phyloP scores from a whole-genome alignment of 805 yeast genomes.

The Tetrapisispora fleetii region DNA sequence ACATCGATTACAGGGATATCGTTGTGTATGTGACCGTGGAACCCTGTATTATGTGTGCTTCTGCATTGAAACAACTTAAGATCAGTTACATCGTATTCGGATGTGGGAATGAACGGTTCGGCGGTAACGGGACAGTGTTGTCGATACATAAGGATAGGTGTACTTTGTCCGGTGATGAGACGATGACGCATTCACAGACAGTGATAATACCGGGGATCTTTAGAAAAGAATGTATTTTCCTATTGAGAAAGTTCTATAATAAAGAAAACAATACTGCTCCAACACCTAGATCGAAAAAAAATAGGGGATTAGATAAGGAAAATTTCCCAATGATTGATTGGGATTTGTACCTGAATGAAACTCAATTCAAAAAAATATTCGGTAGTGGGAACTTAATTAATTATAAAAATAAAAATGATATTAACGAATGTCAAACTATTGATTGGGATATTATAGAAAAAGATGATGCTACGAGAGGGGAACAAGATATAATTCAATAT shows the following conservation, averaged over 20 bases:
- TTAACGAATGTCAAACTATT: slow-evolving; percentile 7
- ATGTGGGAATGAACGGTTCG: slow-evolving; percentile 90
- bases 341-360: slow-evolving; percentile 39
- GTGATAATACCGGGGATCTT: slow-evolving; percentile 65
- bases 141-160: slow-evolving; percentile 41
- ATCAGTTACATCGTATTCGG: slow-evolving; percentile 74
- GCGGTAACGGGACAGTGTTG: slow-evolving; percentile 89
- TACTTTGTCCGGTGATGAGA: slow-evolving; percentile 6
- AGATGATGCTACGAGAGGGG: slow-evolving; percentile 9
- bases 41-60: slow-evolving; percentile 97
- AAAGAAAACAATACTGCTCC: slow-evolving; percentile 85
- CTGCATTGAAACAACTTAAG: slow-evolving; percentile 74
- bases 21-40: slow-evolving; percentile 89
- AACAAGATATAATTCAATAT: slow-evolving; percentile 1
- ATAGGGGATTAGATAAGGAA: slow-evolving; percentile 46
- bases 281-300: slow-evolving; percentile 65
- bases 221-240: slow-evolving; percentile 71
- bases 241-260: slow-evolving; percentile 75
- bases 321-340: slow-evolving; percentile 55
- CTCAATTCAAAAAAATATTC: slow-evolving; percentile 35
- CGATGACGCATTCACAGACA: background rate
- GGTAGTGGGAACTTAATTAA: slow-evolving; percentile 8
- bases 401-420: slow-evolving; percentile 13
- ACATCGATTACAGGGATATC: slow-evolving; percentile 37
- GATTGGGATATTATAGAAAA: slow-evolving; percentile 23